phyloP scores from a whole-genome alignment of 2,329 filamentous ascomycete genomes.

The Epichloe baconii region DNA sequence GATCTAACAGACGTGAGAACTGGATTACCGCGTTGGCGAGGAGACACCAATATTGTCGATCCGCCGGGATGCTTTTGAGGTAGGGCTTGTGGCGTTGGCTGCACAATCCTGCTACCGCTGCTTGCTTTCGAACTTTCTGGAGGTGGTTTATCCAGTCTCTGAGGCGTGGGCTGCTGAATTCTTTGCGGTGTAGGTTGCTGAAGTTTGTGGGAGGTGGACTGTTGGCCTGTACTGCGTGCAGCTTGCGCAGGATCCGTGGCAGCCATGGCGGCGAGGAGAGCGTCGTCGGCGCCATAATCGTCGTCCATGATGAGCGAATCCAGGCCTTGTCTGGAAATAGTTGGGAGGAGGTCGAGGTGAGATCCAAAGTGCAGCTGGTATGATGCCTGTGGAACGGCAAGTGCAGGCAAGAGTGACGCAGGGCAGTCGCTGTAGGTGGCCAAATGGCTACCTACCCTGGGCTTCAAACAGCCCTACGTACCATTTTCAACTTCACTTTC shows the following conservation, averaged over 20 bases:
- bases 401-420: background rate
- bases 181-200: slow-evolving; percentile 30
- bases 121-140: slow-evolving; percentile 19
- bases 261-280: slow-evolving; percentile 42
- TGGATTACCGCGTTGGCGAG: slow-evolving; percentile 89
- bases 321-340: too few species aligned
- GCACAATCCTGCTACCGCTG: slow-evolving; percentile 49
- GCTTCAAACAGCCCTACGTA: background rate
- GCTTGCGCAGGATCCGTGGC: slow-evolving; percentile 26
- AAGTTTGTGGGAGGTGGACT: slow-evolving; percentile 26
- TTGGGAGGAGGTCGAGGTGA: background rate
- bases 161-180: slow-evolving; percentile 37
- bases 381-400: background rate
- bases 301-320: slow-evolving; percentile 28
- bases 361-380: background rate
- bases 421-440: background rate
- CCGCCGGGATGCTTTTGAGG: slow-evolving; percentile 51
- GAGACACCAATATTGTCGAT: slow-evolving; percentile 77
- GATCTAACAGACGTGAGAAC: slow-evolving; percentile 72
- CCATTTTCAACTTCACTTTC: too few species aligned
- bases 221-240: slow-evolving; percentile 19
- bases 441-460: background rate
- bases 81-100: slow-evolving; percentile 81
- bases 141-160: slow-evolving; percentile 39
- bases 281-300: slow-evolving; percentile 44